phyloP scores from a whole-genome alignment of 257 asterid species.

The Przewalskia tangutica region DNA sequence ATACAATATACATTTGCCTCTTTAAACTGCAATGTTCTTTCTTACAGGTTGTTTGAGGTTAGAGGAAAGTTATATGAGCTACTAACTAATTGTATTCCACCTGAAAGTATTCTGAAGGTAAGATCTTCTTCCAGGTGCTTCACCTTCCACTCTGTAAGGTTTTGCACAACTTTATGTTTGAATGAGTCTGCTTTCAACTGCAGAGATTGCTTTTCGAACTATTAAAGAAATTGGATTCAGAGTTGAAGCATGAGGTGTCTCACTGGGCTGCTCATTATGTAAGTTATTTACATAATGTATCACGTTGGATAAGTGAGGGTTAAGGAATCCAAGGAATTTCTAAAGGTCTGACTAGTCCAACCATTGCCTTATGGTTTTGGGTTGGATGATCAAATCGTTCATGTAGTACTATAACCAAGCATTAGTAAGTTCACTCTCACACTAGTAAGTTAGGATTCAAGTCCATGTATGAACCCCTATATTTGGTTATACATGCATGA shows the following conservation, averaged over 20 bases:
- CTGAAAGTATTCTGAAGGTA: conserved; percentile 83
- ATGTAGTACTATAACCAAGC: background rate
- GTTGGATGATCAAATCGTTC: background rate
- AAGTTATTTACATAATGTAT: conserved; percentile 18
- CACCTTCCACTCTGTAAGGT: background rate
- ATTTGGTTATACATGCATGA: background rate
- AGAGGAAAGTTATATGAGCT: conserved; percentile 93
- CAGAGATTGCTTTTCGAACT: conserved; percentile 85
- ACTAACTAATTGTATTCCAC: conserved; percentile 86
- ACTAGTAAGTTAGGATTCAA: background rate
- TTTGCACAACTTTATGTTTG: background rate
- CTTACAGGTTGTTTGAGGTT: conserved; percentile 79
- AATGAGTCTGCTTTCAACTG: conserved; percentile 15
- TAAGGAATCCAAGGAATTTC: background rate
- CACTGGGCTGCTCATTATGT: conserved; percentile 99
- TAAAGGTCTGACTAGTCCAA: background rate
- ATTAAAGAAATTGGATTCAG: conserved; percentile 84
- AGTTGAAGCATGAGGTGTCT: conserved; percentile 77
- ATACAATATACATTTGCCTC: background rate
- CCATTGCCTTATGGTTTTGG: background rate
- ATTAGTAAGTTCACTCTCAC: background rate
- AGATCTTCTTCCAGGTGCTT: background rate
- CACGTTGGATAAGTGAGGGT: background rate
- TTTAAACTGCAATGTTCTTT: background rate
- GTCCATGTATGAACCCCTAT: background rate